Conservation (phyloP, 768 basidiomycete genomes). For the Boletus pseudopeckii region DNA sequence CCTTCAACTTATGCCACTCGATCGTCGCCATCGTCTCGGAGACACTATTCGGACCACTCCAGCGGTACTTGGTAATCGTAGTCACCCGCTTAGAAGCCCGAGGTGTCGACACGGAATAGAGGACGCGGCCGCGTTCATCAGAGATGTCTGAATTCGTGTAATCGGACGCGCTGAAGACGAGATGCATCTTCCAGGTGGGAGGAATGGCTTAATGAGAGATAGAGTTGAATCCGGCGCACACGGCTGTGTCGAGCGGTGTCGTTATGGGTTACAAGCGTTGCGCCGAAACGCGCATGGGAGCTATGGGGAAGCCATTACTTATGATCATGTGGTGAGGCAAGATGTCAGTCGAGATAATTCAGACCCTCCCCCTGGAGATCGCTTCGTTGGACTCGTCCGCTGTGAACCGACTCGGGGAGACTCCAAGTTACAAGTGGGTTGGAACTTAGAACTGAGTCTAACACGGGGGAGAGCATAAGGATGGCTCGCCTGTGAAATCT, state of each 20-base stretch:
- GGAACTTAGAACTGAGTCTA: not conserved
- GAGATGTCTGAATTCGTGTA: slow-evolving; percentile 19
- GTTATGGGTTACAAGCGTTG: not conserved
- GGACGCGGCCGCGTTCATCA: slow-evolving; percentile 15
- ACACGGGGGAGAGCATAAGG: no score
- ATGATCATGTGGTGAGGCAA: slow-evolving; percentile 12
- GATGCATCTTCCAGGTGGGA: slow-evolving; percentile 14
- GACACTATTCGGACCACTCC: slow-evolving; percentile 17
- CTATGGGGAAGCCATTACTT: not conserved
- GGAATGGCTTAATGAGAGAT: not conserved
- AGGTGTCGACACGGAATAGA: slow-evolving; percentile 23
- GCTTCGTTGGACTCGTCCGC: not conserved
- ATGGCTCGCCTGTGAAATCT: no score
- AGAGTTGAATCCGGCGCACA: not conserved
- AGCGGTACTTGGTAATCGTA: slow-evolving; percentile 25
- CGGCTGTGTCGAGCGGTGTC: not conserved
- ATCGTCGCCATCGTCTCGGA: slow-evolving; percentile 33
- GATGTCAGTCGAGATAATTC: slow-evolving; percentile 5
- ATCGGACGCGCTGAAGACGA: slow-evolving; percentile 21
- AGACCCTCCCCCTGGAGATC: not conserved
- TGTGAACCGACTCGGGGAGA: not conserved
- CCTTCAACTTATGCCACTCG: slow-evolving; percentile 31
- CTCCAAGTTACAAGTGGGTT: not conserved
- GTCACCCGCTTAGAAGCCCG: slow-evolving; percentile 14
- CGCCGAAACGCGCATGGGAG: slow-evolving; percentile 2